Evolutionary conservation across 1,139 yeast species (phyloP).

Genomic region (Diutina scorzettiae): DNA sequence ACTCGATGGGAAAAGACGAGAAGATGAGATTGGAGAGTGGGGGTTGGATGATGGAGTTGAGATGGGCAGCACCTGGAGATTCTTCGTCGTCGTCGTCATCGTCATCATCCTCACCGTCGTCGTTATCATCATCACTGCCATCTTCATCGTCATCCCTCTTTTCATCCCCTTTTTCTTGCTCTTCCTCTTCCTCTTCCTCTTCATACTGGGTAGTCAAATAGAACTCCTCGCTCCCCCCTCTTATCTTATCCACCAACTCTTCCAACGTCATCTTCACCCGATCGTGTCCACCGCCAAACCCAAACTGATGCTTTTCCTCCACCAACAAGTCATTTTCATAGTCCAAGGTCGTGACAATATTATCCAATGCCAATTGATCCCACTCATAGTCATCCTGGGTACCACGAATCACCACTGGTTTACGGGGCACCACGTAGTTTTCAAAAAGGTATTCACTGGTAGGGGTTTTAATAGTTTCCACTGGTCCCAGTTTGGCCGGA

Average conservation of each 20-base stretch:
- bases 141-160: conserved; percentile 6
- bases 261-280: conserved; percentile 36
- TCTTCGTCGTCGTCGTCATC: conserved; percentile 9
- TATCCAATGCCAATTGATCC: conserved; percentile 19
- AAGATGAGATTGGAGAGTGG: conserved; percentile 40
- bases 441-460: conserved; percentile 14
- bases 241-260: conserved; percentile 32
- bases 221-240: conserved; percentile 27
- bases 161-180: conserved; percentile 14
- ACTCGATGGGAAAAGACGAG: conserved; percentile 26
- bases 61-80: conserved; percentile 10
- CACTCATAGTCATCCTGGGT: conserved; percentile 14
- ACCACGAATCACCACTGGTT: conserved; percentile 25
- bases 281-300: conserved; percentile 53
- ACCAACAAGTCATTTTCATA: conserved; percentile 32
- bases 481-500: conserved; percentile 7
- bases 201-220: conserved; percentile 62
- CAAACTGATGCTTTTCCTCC: conserved; percentile 43
- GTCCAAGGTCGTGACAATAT: conserved; percentile 21
- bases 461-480: conserved; percentile 6
- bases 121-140: conserved; percentile 7
- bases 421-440: conserved; percentile 20
- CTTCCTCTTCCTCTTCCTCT: conserved; percentile 15
- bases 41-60: conserved; percentile 44
- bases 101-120: conserved; percentile 7